Base-by-base conservation (phyloP, 106 monocot species). In the Agapanthus africanus region DNA sequence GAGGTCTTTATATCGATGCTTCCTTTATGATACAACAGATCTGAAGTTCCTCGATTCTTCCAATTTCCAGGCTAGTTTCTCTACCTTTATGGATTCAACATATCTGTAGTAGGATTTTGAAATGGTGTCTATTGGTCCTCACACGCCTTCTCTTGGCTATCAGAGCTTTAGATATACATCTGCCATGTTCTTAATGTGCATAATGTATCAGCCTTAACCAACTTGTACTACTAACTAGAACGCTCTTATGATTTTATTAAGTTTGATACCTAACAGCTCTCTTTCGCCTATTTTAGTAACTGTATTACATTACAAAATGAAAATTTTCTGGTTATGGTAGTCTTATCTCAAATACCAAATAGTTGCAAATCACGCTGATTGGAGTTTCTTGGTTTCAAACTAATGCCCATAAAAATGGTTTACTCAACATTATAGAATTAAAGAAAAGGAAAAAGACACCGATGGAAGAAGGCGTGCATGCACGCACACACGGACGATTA, bases 41-140 rank as follows among this genome's bases (percentile, higher is more conserved):
- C 65, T 61, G 44, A 99, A 90, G 79, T 82, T 90, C 74, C 70
- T 99, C 16, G 87, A 99, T 78, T 75, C 93, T 16, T 79, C 90
- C 35, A 99, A 99, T 75, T 99, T 99, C 54, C 90, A 99, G 99
- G 99, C 70, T 49, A 73, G 68, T 70, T 82, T 60, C 3, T 49
- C 40, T 31, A 39, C 1, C 19, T 36, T 59, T 67, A 37, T 18
- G 25, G 32, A 42, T 37, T 11, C 23, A 6, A 36, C 18, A 61
- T 19, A n/a, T n/a, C n/a, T n/a, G n/a, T n/a, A n/a, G n/a, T n/a
- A n/a, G n/a, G n/a, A n/a, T n/a, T n/a, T n/a, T n/a, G n/a, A n/a
- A n/a, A n/a, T n/a, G n/a, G n/a, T n/a, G n/a, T n/a, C n/a, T n/a
- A n/a, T n/a, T n/a, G n/a, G n/a, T n/a, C n/a, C n/a, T n/a, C n/a